Base-by-base conservation (phyloP, 164 flowering plant species). In the Berberis thunbergii region DNA sequence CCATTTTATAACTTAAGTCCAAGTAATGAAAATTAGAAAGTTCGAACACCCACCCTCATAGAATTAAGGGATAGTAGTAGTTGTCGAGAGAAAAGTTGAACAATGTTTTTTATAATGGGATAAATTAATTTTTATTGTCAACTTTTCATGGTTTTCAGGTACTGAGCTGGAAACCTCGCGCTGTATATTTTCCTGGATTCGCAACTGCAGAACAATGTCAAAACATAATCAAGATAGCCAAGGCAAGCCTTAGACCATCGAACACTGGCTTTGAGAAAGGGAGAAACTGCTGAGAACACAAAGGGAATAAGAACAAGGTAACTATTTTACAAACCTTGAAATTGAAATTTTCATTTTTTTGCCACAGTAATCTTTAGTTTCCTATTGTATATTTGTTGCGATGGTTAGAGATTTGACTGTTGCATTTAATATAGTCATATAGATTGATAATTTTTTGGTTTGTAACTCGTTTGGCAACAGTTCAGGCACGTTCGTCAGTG, bases 81-180 rank as follows among this genome's bases (percentile, higher is more conserved):
- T 26, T 26, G 26, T 26, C 26, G 26, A 26, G 26, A 26, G 26
- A 26, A 26, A 4, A 42, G 45, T 41, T 2, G n/a, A 6, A 11
- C 8, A 49, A 44, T 43, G 4, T 2, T 43, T 42, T 59, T 7
- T 59, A 4, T 59, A 12, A 10, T 44, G 48, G 6, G 4, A 39
- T 59, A 38, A 43, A 2, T 43, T 38, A 49, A 0, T 6, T 11
- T 49, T 49, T 6, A 60, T 67, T 69, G 26, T 70, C 69, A 68
- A 26, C 0, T 26, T 26, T 26, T 26, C 26, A 26, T 26, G 26
- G 26, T 26, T 26, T 26, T 26, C 26, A 94, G 99, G 79, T 91
- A 52, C 79, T 91, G 78, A 94, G 97, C 76, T 94, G 96, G 99
- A 79, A 69, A 54, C 99, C 97, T 3, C 88, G 94, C 56, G 90